Base-by-base conservation (phyloP, 352 stramenopile species). In the Phytophthora crassamura region DNA sequence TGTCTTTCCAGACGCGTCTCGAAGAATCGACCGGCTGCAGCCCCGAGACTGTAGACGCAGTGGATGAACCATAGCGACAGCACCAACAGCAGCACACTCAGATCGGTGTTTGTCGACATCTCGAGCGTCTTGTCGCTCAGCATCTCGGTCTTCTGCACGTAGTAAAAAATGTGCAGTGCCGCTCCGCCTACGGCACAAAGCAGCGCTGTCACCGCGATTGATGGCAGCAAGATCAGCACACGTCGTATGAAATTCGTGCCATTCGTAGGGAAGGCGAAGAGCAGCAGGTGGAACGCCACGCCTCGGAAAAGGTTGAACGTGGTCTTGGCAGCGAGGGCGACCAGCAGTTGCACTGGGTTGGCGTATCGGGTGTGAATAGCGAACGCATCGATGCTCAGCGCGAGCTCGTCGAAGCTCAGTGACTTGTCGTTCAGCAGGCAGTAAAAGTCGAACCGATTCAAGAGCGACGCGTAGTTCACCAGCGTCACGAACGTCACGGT, bases 291-390 rank as follows among this genome's bases (percentile, higher is more conserved):
- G n/a, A 89, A 77, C 2, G 74, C 70, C 46, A 84, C 54, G 7
- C 66, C 78, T 46, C 78, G 80, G 41, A 86, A 89, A 5, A 88
- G 64, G 49, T 89, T 86, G 54, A 91, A 79, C 0, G 75, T 69
- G 2, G 80, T 88, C 59, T 80, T 89, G n/a, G 74, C 77, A 4
- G 72, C 62, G 3, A 91, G 70, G 4, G 62, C 61, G 4, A 84
- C 42, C 28, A 85, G 4, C 22, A 85, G 25, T 7, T 84, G 69
- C 15, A 90, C 65, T 0, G 70, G 59, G 5, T 73, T 82, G 2
- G 53, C 8, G 36, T 78, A 88, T 16, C 46, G 56, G 0, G 69
- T 59, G 51, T 86, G 76, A 15, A 86, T 63, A 0, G 76, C 64
- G 32, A 88, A 84, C 2, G 85, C 49, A 33, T 84, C 52, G n/a